Conservation (phyloP, 2,329 filamentous ascomycete genomes). For the Aspergillus novoparasiticus region DNA sequence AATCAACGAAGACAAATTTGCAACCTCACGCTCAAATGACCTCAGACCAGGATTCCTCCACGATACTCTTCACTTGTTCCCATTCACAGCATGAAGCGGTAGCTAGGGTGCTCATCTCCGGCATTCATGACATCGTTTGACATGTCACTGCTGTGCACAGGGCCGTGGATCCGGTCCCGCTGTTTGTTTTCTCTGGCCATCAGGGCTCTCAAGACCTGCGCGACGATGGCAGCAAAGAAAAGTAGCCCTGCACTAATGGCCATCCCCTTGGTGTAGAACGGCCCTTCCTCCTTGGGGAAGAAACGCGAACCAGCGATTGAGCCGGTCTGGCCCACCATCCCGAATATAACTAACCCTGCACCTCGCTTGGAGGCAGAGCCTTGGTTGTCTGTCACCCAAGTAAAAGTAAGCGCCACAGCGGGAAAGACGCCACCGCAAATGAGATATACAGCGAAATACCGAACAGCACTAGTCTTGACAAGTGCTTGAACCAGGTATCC, state of each 20-base stretch:
- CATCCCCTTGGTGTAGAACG: not conserved
- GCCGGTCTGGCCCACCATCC: not conserved
- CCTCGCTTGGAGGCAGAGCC: not conserved
- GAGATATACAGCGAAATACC: not conserved
- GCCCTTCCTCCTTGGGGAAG: not conserved
- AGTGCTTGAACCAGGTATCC: not conserved
- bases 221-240: not conserved
- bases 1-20: too few relatives aligned
- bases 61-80: too few relatives aligned
- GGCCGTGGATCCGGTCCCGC: not conserved
- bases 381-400: not conserved
- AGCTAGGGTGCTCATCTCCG: too few relatives aligned
- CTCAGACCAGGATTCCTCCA: too few relatives aligned
- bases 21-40: too few relatives aligned
- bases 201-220: not conserved
- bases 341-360: not conserved
- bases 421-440: not conserved
- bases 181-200: not conserved
- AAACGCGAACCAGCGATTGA: not conserved
- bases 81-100: too few relatives aligned
- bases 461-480: not conserved
- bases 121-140: too few relatives aligned
- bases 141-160: too few relatives aligned
- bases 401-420: not conserved
- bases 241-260: not conserved